phyloP scores from a whole-genome alignment of 1,139 yeast genomes.

The Yamadazyma jaroonii region DNA sequence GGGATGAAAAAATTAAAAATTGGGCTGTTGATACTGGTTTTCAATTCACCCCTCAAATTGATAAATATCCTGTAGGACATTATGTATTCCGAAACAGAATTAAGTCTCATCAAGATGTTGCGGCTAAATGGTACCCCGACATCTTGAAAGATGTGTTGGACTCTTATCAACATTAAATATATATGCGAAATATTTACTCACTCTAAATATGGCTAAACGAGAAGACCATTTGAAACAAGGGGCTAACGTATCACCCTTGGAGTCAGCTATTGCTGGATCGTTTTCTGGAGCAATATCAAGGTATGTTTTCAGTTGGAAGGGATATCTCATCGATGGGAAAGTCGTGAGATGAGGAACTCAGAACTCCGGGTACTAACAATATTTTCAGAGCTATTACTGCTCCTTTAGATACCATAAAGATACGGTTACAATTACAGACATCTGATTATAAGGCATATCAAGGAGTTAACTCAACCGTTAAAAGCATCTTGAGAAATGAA shows the following conservation, averaged over 20 bases:
- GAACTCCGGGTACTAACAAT: constrained; percentile 1
- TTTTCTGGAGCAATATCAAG: constrained; percentile 66
- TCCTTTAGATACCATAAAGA: constrained; percentile 86
- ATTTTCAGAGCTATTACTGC: constrained; percentile 63
- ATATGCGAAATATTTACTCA: neutral
- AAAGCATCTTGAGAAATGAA: constrained; percentile 28
- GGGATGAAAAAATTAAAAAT: constrained; percentile 37
- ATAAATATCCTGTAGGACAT: constrained; percentile 51
- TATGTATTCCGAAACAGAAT: constrained; percentile 63
- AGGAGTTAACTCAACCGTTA: constrained; percentile 9
- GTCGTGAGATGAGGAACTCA: constrained; percentile 21
- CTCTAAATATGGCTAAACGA: neutral
- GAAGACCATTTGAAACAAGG: constrained; percentile 55
- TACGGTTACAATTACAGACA: constrained; percentile 65
- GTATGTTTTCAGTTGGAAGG: constrained; percentile 13
- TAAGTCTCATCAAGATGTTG: constrained; percentile 68
- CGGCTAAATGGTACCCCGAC: constrained; percentile 60
- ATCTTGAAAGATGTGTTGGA: constrained; percentile 31
- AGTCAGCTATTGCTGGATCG: constrained; percentile 65
- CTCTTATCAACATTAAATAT: constrained; percentile 8
- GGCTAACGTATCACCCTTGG: constrained; percentile 39
- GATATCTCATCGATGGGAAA: neutral
- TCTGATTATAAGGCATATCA: constrained; percentile 11
- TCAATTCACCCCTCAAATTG: constrained; percentile 45
- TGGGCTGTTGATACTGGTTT: constrained; percentile 50